Evolutionary conservation across 495 filamentous ascomycete species (phyloP), one percentile per base, ranked within the genome.

Genomic region (Aspergillus avenaceus): DNA sequence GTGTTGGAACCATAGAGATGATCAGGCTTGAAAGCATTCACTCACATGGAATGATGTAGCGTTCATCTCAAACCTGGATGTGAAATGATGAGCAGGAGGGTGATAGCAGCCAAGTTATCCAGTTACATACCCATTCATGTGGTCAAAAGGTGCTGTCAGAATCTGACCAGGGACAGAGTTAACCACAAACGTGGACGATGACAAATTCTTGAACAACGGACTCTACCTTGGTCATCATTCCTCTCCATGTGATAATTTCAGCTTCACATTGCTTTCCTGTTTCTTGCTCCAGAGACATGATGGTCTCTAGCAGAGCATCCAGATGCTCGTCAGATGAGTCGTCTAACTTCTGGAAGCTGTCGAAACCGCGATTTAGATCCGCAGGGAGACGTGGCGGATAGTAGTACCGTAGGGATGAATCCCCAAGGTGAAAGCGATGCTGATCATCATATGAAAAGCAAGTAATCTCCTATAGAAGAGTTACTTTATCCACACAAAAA

Each of bases 171-270:
- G 8, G 34, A 7, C 3, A 11, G 16, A 19, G 16, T 38, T 38
- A 38, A 6, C n/a, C 16, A 9, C 7, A 3, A 9, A 4, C 1
- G 16, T 18, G 32, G 16, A 38, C 21, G 3, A n/a, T 7, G 21
- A 7, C 5, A 9, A 14, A 21, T 1, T 11, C 1, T 24, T 41
- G 22, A 43, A 21, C 28, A 19, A 43, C 19, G 25, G 12, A 38
- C 28, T 67, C 31, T 57, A 88, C 88, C 78, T 97, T 99, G 48
- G 93, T 97, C 87, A 99, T 89, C 90, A 99, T 97, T 18, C 93
- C 93, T 58, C 93, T 74, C 92, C 92, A 99, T 0, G 92, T 97
- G 40, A 97, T 79, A 37, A 99, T 63, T 52, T 96, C 85, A 8
- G 85, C 84, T 36, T 88, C 81, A 27, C 84, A 84, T 60, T 72